Base-by-base conservation (phyloP, 768 basidiomycete genomes). In the Suillus americanus region DNA sequence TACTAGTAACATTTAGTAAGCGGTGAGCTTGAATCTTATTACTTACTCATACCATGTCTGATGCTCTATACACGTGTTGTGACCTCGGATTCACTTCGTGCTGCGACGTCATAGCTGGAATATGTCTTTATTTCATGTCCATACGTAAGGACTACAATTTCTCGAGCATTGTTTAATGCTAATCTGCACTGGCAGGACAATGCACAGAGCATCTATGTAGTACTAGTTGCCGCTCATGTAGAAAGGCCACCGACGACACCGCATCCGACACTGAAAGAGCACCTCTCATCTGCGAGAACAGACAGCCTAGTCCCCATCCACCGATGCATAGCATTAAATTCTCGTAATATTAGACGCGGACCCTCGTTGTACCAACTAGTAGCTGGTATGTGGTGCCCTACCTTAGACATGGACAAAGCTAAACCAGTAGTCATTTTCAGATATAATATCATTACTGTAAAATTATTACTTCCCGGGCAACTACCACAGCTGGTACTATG, bases 131-230 rank as follows among this genome's bases (percentile, higher is more conserved):
- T 45, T 65, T 74, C 14, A 1, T 20, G 1, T 72, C 75, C 38
- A 30, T 69, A 5, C 67, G 74, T 75, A 59, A 63, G 74, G 14
- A 30, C 25, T 3, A 8, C 16, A 16, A 35, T 59, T 35, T 41
- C 50, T n/a, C 13, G 3, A 30, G 25, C 28, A 13, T 28, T 12
- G 23, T n/a, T 61, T 41, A 35, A 33, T 5, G 28, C 20, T n/a
- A 8, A 16, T 40, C 25, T 20, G 3, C 28, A 13, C 14, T 6
- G 16, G 20, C 63, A 75, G 75, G 65, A 62, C 74, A 63, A 20
- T 75, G 70, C 10, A 73, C 75, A 2, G 68, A 72, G 67, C 66
- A 66, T 0, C 3, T 77, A 12, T 75, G 75, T 62, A 59, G 33
- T 35, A 35, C 33, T 35, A 35, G 45, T 12, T 76, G 71, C 38